Percentiles rank a stretch among this genome's conserved stretches.
Conservation (phyloP, 305 asterid species). For the Rubia tinctorum region DNA sequence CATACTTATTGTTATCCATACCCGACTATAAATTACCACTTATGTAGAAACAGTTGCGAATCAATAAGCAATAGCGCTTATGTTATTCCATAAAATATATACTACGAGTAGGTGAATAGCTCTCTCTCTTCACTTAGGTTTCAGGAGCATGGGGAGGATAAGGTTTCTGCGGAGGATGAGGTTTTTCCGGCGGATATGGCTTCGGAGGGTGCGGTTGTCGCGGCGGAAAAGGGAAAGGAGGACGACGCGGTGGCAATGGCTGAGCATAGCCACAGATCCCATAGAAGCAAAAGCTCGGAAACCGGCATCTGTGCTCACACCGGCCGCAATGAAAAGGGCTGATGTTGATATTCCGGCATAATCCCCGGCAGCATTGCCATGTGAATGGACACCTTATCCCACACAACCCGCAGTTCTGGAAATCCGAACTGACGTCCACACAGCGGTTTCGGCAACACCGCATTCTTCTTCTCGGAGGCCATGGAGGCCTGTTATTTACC, state of each 20-base stretch:
- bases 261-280: conserved; percentile 75
- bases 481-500: neutral
- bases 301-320: conserved; percentile 46
- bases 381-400: conserved; percentile 62
- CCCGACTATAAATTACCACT: neutral
- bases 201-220: conserved; percentile 3
- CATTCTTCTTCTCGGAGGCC: conserved; percentile 25
- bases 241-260: conserved; percentile 40
- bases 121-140: neutral
- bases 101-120: neutral
- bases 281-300: conserved; percentile 37
- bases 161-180: conserved; percentile 12
- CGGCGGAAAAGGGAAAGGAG: conserved; percentile 13
- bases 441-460: conserved; percentile 60
- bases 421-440: conserved; percentile 47
- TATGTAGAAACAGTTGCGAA: no score
- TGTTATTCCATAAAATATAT: neutral
- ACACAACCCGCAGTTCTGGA: conserved; percentile 68
- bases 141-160: neutral
- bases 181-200: conserved; percentile 14
- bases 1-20: neutral
- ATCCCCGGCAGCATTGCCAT: conserved; percentile 62
- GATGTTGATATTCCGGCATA: conserved; percentile 38
- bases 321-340: conserved; percentile 66
- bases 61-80: neutral